These are phyloP conservation scores for Vanrija sp. DNA, from an alignment of 1,284 basidiomycete species.

Conservation along the genomic window DNA sequence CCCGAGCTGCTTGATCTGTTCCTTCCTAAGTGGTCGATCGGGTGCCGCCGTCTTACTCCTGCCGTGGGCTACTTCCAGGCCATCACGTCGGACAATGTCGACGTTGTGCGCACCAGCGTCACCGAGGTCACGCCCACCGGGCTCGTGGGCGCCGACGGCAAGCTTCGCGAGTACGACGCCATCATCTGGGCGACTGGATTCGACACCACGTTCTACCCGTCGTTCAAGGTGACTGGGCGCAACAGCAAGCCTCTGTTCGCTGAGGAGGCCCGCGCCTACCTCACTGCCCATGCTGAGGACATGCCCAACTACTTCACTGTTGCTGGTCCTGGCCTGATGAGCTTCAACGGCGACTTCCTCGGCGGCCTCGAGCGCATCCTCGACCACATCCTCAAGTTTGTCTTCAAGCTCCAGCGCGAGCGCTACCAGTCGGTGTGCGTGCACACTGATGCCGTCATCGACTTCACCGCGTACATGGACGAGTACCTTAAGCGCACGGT, in stretches of 20 bases:
- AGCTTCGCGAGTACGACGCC: slow-evolving; percentile 24
- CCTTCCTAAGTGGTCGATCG: slow-evolving; percentile 25
- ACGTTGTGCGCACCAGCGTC: slow-evolving; percentile 19
- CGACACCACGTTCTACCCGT: slow-evolving; percentile 34
- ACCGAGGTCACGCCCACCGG: slow-evolving; percentile 21
- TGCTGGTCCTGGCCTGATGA: not conserved
- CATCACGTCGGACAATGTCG: slow-evolving; percentile 28
- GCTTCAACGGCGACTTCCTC: slow-evolving; percentile 7
- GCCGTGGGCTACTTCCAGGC: slow-evolving; percentile 42
- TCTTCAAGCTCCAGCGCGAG: slow-evolving; percentile 11
- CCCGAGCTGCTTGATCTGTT: slow-evolving; percentile 22
- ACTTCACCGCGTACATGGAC: slow-evolving; percentile 5
- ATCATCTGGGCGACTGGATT: slow-evolving; percentile 34
- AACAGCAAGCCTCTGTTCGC: not conserved
- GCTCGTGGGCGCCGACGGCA: slow-evolving; percentile 21
- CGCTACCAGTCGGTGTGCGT: slow-evolving; percentile 2
- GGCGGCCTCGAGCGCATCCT: slow-evolving; percentile 5
- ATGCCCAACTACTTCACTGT: slow-evolving; percentile 11
- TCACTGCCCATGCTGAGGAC: slow-evolving; percentile 5
- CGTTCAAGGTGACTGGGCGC: slow-evolving; percentile 21
- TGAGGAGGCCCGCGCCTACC: slow-evolving; percentile 6
- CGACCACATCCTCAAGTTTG: slow-evolving; percentile 7
- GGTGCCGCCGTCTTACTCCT: slow-evolving; percentile 37
- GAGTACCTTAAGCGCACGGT: slow-evolving; percentile 3
- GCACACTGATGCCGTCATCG: slow-evolving; percentile 3